phyloP scores from a whole-genome alignment of 345 rosid genomes.

The Lepidium sativum region DNA sequence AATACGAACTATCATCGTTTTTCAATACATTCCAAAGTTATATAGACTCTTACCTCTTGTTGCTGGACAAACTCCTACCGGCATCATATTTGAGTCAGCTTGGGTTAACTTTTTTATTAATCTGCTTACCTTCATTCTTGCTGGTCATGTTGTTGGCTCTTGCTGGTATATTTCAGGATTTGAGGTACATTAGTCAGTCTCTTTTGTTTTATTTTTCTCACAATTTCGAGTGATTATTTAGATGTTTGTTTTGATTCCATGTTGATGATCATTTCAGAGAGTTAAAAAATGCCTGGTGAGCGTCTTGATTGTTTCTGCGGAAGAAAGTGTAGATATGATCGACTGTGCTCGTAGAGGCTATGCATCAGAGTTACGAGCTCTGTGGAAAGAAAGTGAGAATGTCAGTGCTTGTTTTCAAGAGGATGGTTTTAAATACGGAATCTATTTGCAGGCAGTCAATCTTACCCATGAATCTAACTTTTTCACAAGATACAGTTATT shows the following conservation, averaged over 20 bases:
- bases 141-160: conserved; percentile 73
- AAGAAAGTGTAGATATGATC: conserved; percentile 29
- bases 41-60: conserved; percentile 60
- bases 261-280: conserved; percentile 42
- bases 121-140: conserved; percentile 60
- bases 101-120: conserved; percentile 79
- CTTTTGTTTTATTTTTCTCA: too few relatives aligned
- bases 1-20: conserved; percentile 42
- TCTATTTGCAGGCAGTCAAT: conserved; percentile 40
- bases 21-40: conserved; percentile 67
- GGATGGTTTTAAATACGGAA: conserved; percentile 46
- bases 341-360: conserved; percentile 41
- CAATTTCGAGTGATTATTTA: too few relatives aligned
- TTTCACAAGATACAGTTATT: conserved; percentile 54
- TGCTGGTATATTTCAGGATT: conserved; percentile 81
- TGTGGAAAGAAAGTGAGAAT: conserved; percentile 27
- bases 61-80: conserved; percentile 69
- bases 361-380: background rate
- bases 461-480: conserved; percentile 38
- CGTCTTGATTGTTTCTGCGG: conserved; percentile 33
- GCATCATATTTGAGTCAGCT: conserved; percentile 81
- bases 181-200: conserved; percentile 42
- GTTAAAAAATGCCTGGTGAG: conserved; percentile 68
- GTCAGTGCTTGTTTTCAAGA: conserved; percentile 44
- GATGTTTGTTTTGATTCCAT: background rate